These are phyloP conservation scores for Globisporangium canariense DNA, from an alignment of 352 stramenopile species.

Conservation along the genomic window DNA sequence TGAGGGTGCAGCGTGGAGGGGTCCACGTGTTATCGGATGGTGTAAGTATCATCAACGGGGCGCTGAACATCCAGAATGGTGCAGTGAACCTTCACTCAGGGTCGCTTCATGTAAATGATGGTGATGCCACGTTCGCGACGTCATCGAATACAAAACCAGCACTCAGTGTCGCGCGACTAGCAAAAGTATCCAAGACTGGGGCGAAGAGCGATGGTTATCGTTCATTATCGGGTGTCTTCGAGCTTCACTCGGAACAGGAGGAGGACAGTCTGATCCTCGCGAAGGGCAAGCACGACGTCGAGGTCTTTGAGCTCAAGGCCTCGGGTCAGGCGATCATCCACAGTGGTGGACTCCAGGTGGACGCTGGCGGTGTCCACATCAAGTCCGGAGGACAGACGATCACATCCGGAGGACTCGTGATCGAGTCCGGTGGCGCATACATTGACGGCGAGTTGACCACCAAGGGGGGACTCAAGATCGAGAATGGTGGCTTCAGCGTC, in stretches of 20 bases:
- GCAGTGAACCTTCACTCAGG: constrained; percentile 39
- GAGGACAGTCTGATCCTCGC: constrained; percentile 29
- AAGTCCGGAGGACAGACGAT: constrained; percentile 59
- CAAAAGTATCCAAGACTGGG: neutral
- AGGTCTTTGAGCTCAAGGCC: constrained; percentile 56
- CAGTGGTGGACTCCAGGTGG: constrained; percentile 46
- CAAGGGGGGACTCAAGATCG: constrained; percentile 49
- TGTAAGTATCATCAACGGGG: constrained; percentile 40
- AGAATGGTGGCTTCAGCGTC: constrained; percentile 57
- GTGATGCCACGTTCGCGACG: constrained; percentile 15
- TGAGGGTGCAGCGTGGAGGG: constrained; percentile 55
- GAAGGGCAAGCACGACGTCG: constrained; percentile 21
- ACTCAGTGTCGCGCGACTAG: constrained; percentile 6
- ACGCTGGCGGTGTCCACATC: constrained; percentile 48
- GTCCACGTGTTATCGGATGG: constrained; percentile 60
- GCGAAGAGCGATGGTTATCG: constrained; percentile 7
- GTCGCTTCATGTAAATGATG: constrained; percentile 37
- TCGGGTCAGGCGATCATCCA: constrained; percentile 52
- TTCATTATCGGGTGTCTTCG: constrained; percentile 11
- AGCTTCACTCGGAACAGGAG: constrained; percentile 15
- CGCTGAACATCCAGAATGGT: constrained; percentile 38
- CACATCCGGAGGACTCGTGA: constrained; percentile 46
- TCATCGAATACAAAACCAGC: constrained; percentile 3
- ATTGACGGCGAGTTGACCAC: constrained; percentile 57
- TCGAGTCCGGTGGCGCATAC: constrained; percentile 51